Percentiles rank a stretch among this genome's conserved stretches.
These are phyloP conservation scores for Gnomoniopsis sp. DNA, from an alignment of 2,329 filamentous ascomycete genomes.

Conservation along the genomic window DNA sequence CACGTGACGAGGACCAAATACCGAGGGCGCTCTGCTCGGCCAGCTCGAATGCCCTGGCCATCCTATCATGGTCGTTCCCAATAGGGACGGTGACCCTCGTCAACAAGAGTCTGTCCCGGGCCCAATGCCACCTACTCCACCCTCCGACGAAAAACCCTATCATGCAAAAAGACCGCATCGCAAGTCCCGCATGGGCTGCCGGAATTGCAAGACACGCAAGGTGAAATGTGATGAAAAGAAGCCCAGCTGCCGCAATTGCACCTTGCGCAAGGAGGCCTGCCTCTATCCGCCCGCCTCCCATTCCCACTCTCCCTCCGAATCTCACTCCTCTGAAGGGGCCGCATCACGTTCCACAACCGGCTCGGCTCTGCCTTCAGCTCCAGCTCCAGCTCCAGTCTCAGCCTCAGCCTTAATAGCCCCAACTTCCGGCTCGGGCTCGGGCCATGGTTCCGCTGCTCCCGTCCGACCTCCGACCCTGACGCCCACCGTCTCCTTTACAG, in stretches of 20 bases:
- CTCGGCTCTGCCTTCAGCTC: slow-evolving; percentile 6
- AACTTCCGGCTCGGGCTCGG: neutral
- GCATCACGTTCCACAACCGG: slow-evolving; percentile 16
- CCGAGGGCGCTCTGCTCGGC: neutral
- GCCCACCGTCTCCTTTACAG: neutral
- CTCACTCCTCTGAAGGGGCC: neutral
- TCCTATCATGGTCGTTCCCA: slow-evolving; percentile 8
- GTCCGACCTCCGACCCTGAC: neutral
- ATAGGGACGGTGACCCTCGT: neutral
- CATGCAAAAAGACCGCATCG: slow-evolving; percentile 51
- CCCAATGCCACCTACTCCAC: neutral
- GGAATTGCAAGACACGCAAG: slow-evolving; percentile 53
- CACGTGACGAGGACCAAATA: neutral
- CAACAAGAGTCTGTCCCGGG: neutral
- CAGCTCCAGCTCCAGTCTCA: neutral
- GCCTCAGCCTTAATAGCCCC: neutral
- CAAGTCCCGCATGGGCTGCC: slow-evolving; percentile 52
- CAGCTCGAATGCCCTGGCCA: slow-evolving; percentile 2
- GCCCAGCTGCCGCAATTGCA: slow-evolving; percentile 48
- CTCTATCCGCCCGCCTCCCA: slow-evolving; percentile 34
- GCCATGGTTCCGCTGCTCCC: neutral
- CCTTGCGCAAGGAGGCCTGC: slow-evolving; percentile 44
- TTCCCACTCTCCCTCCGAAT: neutral
- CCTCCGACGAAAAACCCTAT: slow-evolving; percentile 29
- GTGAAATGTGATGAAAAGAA: slow-evolving; percentile 53